Conservation (phyloP, 148 eudicot genomes). For the Vaccinium darrowii region DNA sequence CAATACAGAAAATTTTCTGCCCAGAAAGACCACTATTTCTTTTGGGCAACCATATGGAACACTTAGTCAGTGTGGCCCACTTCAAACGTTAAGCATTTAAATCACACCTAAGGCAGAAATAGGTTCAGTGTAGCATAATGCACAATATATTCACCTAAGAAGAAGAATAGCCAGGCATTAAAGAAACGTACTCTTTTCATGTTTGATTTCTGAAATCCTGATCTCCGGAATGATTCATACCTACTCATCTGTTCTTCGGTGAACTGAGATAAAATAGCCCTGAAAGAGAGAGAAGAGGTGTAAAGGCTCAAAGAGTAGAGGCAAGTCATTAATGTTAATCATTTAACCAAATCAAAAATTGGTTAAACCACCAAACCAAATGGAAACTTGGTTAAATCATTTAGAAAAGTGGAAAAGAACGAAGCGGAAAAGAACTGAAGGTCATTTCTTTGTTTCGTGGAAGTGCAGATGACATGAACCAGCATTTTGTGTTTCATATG, state of each 20-base stretch:
- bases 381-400: neutral
- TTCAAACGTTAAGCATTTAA: neutral
- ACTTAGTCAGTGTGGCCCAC: neutral
- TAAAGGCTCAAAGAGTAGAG: conserved; percentile 1
- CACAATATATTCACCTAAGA: neutral
- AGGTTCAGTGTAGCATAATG: neutral
- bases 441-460: neutral
- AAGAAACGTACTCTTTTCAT: conserved; percentile 73
- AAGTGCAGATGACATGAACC: neutral
- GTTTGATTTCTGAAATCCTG: conserved; percentile 89
- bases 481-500: neutral
- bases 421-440: neutral
- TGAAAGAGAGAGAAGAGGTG: conserved; percentile 21
- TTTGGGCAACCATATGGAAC: neutral
- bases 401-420: neutral
- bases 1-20: neutral
- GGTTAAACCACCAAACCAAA: neutral
- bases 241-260: conserved; percentile 86
- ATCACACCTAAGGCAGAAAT: conserved; percentile 14
- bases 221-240: conserved; percentile 86
- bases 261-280: conserved; percentile 71
- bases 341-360: neutral
- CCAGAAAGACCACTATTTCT: neutral
- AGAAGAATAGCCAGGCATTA: neutral
- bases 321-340: neutral